Percentiles rank a stretch among this genome's conserved stretches.
These are phyloP conservation scores for Coccomyxa sp. DNA, from an alignment of 139 green algal species.

Conservation along the genomic window DNA sequence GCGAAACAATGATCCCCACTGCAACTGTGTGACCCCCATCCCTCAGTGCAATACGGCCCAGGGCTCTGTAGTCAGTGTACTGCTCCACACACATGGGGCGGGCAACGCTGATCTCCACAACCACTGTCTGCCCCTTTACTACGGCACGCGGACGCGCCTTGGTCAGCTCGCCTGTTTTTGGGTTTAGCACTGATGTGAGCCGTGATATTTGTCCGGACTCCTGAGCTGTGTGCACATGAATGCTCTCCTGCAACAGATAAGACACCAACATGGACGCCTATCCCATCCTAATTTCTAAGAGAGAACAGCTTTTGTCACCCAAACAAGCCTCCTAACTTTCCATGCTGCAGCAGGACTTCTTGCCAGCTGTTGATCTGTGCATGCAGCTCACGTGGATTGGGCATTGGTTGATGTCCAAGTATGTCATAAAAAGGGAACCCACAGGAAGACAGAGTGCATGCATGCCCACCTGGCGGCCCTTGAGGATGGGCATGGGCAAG, in stretches of 20 bases:
- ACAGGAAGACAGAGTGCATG: too few relatives aligned
- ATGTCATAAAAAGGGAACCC: too few relatives aligned
- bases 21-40: conserved; percentile 81
- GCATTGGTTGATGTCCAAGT: too few relatives aligned
- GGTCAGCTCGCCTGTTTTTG: conserved; percentile 60
- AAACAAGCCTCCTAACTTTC: too few relatives aligned
- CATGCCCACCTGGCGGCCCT: conserved; percentile 40
- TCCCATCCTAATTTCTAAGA: too few relatives aligned
- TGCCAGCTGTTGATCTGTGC: too few relatives aligned
- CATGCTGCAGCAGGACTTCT: too few relatives aligned
- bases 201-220: conserved; percentile 62
- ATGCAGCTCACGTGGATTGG: too few relatives aligned
- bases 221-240: conserved; percentile 70
- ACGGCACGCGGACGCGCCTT: conserved; percentile 60
- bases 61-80: conserved; percentile 62
- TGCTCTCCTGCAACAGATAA: conserved; percentile 31
- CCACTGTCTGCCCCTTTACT: conserved; percentile 55
- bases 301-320: too few relatives aligned
- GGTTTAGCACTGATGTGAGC: conserved; percentile 69
- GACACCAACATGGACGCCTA: too few relatives aligned
- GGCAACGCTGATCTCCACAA: conserved; percentile 45
- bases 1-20: conserved; percentile 69
- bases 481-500: conserved; percentile 70
- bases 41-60: conserved; percentile 80
- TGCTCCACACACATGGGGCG: conserved; percentile 70